Base-by-base conservation (phyloP, 139 green algal species). In the Micromonas commoda region DNA sequence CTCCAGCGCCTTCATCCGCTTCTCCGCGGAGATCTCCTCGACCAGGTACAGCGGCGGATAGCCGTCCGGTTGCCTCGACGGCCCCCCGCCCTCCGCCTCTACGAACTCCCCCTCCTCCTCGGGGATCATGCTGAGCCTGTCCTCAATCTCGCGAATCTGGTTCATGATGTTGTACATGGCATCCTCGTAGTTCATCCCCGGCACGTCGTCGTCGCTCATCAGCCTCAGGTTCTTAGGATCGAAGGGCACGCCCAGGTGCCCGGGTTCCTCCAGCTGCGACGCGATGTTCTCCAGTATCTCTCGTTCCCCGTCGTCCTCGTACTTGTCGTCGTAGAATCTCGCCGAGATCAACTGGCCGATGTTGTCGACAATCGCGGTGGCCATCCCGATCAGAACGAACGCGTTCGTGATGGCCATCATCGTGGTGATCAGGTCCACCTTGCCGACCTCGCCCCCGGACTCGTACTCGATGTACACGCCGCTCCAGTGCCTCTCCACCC, bases 341-440 rank as follows among this genome's bases (percentile, higher is more conserved):
- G 60, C 68, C 0, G 13, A 37, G 1, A 37, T 64, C 20, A 61
- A 34, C 21, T 33, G 24, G 1, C 68, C 68, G 3, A 75, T 26
- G 0, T 21, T 23, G 37, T 75, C 68, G 4, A 28, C 21, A 2
- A 75, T 61, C 21, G 35, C 53, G 23, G 68, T 75, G 37, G 68
- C 68, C 34, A 75, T 60, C n/a, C 34, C 68, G 29, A 75, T 75
- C 9, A 75, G 29, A 26, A 75, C 68, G 38, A 75, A 75, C 68
- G 68, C 68, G 29, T 75, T 75, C 37, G 35, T 61, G n/a, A 75
- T 26, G 20, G 68, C 35, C 38, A 61, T 37, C 4, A 39, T 39
- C 19, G 61, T 38, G 2, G 68, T 26, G 68, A 61, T 63, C 6
- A 61, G 21, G 20, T 75, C 68, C 20, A 75, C 60, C 5, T 16